phyloP scores from a whole-genome alignment of 2,329 filamentous ascomycete genomes.

The Aspergillus carbonarius region DNA sequence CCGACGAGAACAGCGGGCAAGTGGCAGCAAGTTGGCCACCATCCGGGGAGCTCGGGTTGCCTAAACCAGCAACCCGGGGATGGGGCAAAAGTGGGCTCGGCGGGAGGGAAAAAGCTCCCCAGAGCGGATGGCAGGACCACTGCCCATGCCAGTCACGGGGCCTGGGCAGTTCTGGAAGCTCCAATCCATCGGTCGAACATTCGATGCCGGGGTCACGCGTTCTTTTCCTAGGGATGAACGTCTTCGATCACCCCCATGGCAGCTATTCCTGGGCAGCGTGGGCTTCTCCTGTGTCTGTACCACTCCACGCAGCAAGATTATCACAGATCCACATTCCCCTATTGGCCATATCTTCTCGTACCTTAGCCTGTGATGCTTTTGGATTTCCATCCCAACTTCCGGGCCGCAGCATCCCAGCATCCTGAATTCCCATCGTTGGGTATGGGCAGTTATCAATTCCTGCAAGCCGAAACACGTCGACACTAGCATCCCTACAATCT shows the following conservation, averaged over 20 bases:
- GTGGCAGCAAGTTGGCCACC: not conserved
- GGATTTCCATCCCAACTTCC: not conserved
- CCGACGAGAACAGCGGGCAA: not conserved
- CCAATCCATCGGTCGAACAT: constrained; percentile 7
- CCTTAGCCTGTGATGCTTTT: not conserved
- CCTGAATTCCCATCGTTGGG: not conserved
- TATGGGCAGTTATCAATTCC: not conserved
- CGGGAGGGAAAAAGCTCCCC: constrained; percentile 9
- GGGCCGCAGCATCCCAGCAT: not conserved
- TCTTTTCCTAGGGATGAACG: not conserved
- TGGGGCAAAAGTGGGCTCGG: constrained; percentile 12
- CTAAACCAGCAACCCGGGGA: constrained; percentile 15
- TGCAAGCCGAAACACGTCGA: not conserved
- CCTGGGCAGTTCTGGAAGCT: constrained; percentile 17
- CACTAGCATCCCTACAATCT: not conserved
- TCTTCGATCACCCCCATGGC: not conserved
- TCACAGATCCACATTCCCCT: not conserved
- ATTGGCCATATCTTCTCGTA: constrained; percentile 12
- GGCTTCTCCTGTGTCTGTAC: not conserved
- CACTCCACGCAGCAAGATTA: constrained; percentile 13
- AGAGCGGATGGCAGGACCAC: not conserved
- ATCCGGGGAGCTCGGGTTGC: constrained; percentile 12
- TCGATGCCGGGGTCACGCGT: constrained; percentile 6
- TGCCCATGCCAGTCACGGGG: constrained; percentile 7
- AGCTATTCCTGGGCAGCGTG: not conserved